Base-by-base conservation (phyloP, 2,329 filamentous ascomycete species). In the Aspergillus intermedius region DNA sequence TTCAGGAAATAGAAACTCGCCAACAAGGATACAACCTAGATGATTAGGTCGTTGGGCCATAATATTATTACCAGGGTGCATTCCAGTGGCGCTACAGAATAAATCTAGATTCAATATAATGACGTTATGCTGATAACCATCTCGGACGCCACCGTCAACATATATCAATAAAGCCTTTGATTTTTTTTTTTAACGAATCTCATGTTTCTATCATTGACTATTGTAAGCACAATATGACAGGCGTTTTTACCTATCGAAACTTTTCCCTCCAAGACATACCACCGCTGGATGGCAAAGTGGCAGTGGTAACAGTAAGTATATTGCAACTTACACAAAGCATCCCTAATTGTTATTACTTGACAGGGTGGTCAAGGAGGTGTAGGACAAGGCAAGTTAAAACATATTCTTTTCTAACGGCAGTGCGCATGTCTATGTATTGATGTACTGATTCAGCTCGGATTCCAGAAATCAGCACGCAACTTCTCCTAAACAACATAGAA, bases 341-440 rank as follows among this genome's bases (percentile, higher is more conserved):
- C 10, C 17, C 17, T 28, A 25, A 25, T 19, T 12, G 6, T 17
- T 7, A 42, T 25, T 28, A 10, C 28, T 42, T 37, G 30, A 15
- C 12, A 58, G 50, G 63, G 62, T 48, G 61, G 62, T 6, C 57
- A 65, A 47, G 54, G 57, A 41, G 64, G 65, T 23, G 61, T 66
- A 32, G 65, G 62, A 42, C 55, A 59, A 54, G 57, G 52, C 39
- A 53, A 52, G 55, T 12, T 41, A n/a, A 28, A 30, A 2, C 25
- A 6, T 30, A 6, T 25, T n/a, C 45, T 47, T 37, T 19, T 25
- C 17, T 35, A 15, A 25, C 4, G 10, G 10, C 15, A 10, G n/a
- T 25, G 32, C 10, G 13, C 23, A 1, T 44, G 4, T 10, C 7
- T 28, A 30, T 28, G 13, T 9, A 39, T 9, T 35, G 15, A 13